phyloP scores from a whole-genome alignment of 2,329 filamentous ascomycete genomes.

The Mycosphaerella sp. region DNA sequence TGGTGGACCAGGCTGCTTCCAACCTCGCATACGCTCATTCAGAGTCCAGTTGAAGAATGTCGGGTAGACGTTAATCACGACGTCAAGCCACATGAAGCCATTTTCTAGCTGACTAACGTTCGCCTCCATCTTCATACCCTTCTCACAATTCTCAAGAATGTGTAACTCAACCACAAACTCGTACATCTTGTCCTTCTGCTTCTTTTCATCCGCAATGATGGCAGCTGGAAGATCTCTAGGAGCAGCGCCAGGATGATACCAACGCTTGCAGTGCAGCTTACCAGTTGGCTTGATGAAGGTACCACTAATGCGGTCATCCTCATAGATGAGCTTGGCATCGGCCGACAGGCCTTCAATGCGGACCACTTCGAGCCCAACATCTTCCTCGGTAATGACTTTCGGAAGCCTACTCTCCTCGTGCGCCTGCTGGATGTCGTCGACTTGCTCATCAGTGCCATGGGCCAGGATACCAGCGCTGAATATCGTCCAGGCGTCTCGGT shows the following conservation, averaged over 20 bases:
- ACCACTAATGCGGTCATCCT: constrained; percentile 32
- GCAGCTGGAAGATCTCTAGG: constrained; percentile 24
- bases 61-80: constrained; percentile 36
- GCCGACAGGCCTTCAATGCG: constrained; percentile 45
- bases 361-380: constrained; percentile 57
- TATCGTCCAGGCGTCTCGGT: constrained; percentile 45
- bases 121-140: constrained; percentile 49
- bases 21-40: constrained; percentile 39
- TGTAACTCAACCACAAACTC: constrained; percentile 63
- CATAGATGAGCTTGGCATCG: constrained; percentile 46
- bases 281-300: constrained; percentile 49
- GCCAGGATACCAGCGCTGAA: constrained; percentile 48
- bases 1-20: constrained; percentile 27
- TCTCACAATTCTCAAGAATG: constrained; percentile 51
- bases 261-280: constrained; percentile 48
- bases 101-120: constrained; percentile 28
- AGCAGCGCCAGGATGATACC: constrained; percentile 39
- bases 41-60: constrained; percentile 42
- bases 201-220: constrained; percentile 17
- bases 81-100: constrained; percentile 35
- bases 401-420: constrained; percentile 9
- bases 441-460: constrained; percentile 36
- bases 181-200: constrained; percentile 45
- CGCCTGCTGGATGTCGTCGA: constrained; percentile 17
- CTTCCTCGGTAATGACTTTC: constrained; percentile 42